phyloP scores from a whole-genome alignment of 306 rosid species.

The Inga oerstediana region DNA sequence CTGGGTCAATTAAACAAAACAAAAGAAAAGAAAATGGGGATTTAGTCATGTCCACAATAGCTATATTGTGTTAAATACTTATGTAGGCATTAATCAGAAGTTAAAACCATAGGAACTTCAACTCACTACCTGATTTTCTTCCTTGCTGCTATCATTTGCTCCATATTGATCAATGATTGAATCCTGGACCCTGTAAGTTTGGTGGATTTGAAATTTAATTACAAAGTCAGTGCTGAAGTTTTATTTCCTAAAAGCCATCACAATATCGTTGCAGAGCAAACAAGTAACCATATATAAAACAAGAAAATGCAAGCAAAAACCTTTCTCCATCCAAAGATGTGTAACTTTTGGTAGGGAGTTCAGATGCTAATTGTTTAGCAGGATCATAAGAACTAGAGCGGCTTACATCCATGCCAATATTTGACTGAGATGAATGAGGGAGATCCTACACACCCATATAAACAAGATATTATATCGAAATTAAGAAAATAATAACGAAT shows the following conservation, averaged over 20 bases:
- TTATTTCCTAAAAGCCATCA: constrained; percentile 15
- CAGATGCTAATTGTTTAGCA: constrained; percentile 75
- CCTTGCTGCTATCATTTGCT: constrained; percentile 41
- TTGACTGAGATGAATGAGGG: constrained; percentile 56
- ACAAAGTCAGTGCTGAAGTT: constrained; percentile 11
- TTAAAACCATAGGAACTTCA: constrained; percentile 35
- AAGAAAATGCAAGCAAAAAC: constrained; percentile 42
- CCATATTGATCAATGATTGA: constrained; percentile 44
- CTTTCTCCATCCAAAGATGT: constrained; percentile 59
- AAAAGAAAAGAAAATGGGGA: constrained; percentile 35
- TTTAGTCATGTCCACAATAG: constrained; percentile 28
- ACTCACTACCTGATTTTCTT: constrained; percentile 67
- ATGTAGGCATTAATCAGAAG: constrained; percentile 17
- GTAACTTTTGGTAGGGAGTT: constrained; percentile 47
- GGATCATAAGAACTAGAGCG: constrained; percentile 65
- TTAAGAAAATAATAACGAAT: constrained; percentile 2
- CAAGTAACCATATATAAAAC: constrained; percentile 9
- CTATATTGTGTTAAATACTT: constrained; percentile 27
- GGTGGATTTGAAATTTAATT: constrained; percentile 12
- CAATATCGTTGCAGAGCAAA: constrained; percentile 5
- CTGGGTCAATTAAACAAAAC: constrained; percentile 50
- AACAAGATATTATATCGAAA: background rate
- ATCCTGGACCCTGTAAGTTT: constrained; percentile 58
- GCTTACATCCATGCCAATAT: constrained; percentile 48
- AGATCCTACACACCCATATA: constrained; percentile 55